Conservation (phyloP, 352 stramenopile species). For the Phytopythium oedochilum region DNA sequence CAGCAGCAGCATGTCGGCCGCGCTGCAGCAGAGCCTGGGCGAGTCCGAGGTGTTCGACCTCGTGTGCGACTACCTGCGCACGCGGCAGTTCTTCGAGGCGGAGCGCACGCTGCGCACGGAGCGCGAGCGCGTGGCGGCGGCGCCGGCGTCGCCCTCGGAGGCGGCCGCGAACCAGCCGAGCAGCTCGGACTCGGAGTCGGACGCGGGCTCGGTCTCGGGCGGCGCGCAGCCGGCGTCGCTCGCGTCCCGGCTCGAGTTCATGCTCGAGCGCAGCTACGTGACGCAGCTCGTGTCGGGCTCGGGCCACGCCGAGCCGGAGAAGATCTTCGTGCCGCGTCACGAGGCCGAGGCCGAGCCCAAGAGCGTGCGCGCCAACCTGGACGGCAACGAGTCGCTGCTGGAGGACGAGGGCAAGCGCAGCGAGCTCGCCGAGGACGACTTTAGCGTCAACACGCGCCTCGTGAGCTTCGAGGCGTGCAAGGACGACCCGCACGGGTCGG, state of each 20-base stretch:
- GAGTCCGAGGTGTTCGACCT: constrained; percentile 86
- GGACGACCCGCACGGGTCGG: constrained; percentile 86
- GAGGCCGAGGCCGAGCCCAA: constrained; percentile 46
- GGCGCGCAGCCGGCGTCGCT: constrained; percentile 26
- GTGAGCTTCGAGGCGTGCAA: constrained; percentile 82
- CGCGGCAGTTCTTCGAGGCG: constrained; percentile 82
- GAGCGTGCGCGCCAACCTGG: constrained; percentile 55
- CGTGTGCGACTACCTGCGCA: constrained; percentile 85
- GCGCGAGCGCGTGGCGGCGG: constrained; percentile 37
- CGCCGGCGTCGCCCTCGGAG: constrained; percentile 11
- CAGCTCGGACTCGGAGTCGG: constrained; percentile 8
- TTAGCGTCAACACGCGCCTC: constrained; percentile 69
- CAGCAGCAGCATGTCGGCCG: constrained; percentile 17
- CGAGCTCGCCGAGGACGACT: constrained; percentile 26
- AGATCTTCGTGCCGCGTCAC: constrained; percentile 74
- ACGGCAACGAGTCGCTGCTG: constrained; percentile 67
- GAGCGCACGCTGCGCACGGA: constrained; percentile 70
- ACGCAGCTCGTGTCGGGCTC: constrained; percentile 75
- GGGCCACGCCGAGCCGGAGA: constrained; percentile 51
- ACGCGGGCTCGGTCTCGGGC: constrained; percentile 4
- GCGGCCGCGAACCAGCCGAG: constrained; percentile 36
- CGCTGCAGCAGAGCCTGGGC: constrained; percentile 73
- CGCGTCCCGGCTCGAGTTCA: constrained; percentile 64
- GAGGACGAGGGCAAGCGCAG: constrained; percentile 29
- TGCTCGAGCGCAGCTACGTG: constrained; percentile 84